Evolutionary conservation across 805 yeast genomes (phyloP).

Genomic region (Sugiyamaella smithiae): DNA sequence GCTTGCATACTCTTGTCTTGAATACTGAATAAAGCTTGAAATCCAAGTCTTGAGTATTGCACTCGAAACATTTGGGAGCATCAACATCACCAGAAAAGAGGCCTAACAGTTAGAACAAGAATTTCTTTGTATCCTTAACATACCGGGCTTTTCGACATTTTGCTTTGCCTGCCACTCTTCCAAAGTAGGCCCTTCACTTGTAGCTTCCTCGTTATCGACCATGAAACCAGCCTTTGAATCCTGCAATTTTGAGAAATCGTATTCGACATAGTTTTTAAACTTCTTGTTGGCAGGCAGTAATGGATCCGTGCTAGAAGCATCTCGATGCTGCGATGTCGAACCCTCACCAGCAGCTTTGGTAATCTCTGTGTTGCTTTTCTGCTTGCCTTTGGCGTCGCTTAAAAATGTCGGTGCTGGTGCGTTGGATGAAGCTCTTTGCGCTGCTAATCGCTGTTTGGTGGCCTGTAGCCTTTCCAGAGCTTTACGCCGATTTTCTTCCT

Average conservation of each 20-base stretch:
- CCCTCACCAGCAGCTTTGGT: background rate
- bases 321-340: constrained; percentile 12
- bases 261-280: constrained; percentile 40
- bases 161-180: constrained; percentile 60
- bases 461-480: constrained; percentile 26
- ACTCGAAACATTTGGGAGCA: constrained; percentile 83
- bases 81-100: constrained; percentile 49
- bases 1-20: constrained; percentile 70
- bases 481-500: constrained; percentile 21
- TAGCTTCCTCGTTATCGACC: constrained; percentile 38
- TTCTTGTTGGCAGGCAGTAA: constrained; percentile 25
- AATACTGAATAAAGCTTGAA: constrained; percentile 67
- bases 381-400: background rate
- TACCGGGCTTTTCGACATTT: constrained; percentile 25
- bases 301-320: constrained; percentile 19
- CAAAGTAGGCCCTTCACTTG: constrained; percentile 35
- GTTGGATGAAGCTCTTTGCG: constrained; percentile 9
- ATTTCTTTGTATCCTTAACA: too few relatives aligned
- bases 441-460: constrained; percentile 24
- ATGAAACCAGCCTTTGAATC: constrained; percentile 88
- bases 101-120: constrained; percentile 7
- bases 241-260: constrained; percentile 84
- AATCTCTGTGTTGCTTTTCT: constrained; percentile 4
- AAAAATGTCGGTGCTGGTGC: background rate
- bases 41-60: constrained; percentile 78